Conservation (phyloP, 2,329 filamentous ascomycete species). For the Paraphaeosphaeria sporulosa region DNA sequence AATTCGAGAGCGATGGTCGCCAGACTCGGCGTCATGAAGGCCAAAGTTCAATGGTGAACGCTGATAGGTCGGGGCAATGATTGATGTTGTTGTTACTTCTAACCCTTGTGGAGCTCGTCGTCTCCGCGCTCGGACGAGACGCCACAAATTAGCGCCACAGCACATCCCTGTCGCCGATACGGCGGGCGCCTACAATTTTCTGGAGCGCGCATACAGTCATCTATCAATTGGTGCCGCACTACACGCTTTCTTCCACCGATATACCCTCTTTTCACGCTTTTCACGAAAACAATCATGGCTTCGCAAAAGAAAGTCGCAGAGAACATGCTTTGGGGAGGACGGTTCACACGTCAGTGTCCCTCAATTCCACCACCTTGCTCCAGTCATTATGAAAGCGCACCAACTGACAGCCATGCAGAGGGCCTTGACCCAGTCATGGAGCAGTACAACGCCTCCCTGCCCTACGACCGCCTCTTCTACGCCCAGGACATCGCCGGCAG, state of each 20-base stretch:
- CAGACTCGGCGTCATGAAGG: not conserved
- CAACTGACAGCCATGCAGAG: conserved; percentile 57
- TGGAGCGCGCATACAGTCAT: conserved; percentile 33
- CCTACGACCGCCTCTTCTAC: conserved; percentile 80
- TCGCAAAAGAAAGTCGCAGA: conserved; percentile 47
- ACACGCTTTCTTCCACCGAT: not conserved
- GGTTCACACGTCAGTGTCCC: conserved; percentile 40
- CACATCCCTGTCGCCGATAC: conserved; percentile 34
- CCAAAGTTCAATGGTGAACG: not conserved
- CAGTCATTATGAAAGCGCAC: not conserved
- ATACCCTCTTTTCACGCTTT: not conserved
- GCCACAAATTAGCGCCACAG: conserved; percentile 14
- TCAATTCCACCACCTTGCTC: conserved; percentile 16
- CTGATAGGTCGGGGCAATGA: not conserved
- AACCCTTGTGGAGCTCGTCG: not conserved
- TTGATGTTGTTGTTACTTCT: not conserved
- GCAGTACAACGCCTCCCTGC: conserved; percentile 82
- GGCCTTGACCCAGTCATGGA: conserved; percentile 86
- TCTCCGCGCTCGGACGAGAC: conserved; percentile 6
- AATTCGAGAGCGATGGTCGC: not conserved
- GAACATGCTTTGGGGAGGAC: conserved; percentile 50
- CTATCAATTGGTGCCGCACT: conserved; percentile 12
- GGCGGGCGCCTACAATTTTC: conserved; percentile 34
- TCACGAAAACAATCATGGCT: conserved; percentile 32
- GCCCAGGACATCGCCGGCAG: conserved; percentile 81